A percentile compares a stretch with the other conserved stretches of the same genome.
Evolutionary conservation across 2,329 filamentous ascomycete genomes (phyloP).

Genomic region (Colletotrichum higginsianum): DNA sequence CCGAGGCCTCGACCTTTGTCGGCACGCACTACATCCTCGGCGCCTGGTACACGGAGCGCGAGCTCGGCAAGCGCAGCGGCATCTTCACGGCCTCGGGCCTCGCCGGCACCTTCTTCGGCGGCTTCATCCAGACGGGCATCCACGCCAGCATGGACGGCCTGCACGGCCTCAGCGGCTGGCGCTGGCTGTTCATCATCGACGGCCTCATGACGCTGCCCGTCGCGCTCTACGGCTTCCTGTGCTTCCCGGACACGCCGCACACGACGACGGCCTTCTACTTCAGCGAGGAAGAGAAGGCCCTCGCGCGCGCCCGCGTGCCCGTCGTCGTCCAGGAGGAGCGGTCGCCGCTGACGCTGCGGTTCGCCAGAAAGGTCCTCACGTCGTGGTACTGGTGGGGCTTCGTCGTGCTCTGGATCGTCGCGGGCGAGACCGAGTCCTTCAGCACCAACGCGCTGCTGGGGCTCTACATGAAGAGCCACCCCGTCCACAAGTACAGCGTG

Average conservation of each 20-base stretch:
- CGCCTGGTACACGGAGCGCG: constrained; percentile 73
- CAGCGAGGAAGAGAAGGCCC: constrained; percentile 53
- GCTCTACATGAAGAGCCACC: constrained; percentile 66
- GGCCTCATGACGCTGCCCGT: constrained; percentile 68
- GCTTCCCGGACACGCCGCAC: constrained; percentile 65
- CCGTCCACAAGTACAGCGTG: constrained; percentile 59
- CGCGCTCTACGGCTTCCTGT: constrained; percentile 64
- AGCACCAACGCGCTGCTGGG: constrained; percentile 72
- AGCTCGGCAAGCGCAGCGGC: constrained; percentile 74
- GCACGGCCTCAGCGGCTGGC: constrained; percentile 48
- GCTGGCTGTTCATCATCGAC: constrained; percentile 55
- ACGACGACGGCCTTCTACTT: constrained; percentile 55
- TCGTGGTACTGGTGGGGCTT: constrained; percentile 79
- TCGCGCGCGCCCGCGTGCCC: constrained; percentile 60
- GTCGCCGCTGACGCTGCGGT: constrained; percentile 63
- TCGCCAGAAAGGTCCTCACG: constrained; percentile 68
- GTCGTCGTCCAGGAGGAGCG: constrained; percentile 51
- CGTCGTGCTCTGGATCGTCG: constrained; percentile 77
- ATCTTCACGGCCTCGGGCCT: constrained; percentile 75
- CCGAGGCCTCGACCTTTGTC: constrained; percentile 58
- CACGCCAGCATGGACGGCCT: constrained; percentile 61
- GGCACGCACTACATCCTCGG: constrained; percentile 61
- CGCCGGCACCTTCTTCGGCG: constrained; percentile 72
- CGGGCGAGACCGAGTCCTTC: constrained; percentile 80
- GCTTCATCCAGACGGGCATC: constrained; percentile 72